Conservation (phyloP, 495 filamentous ascomycete species). For the Aspergillus panamensis region DNA sequence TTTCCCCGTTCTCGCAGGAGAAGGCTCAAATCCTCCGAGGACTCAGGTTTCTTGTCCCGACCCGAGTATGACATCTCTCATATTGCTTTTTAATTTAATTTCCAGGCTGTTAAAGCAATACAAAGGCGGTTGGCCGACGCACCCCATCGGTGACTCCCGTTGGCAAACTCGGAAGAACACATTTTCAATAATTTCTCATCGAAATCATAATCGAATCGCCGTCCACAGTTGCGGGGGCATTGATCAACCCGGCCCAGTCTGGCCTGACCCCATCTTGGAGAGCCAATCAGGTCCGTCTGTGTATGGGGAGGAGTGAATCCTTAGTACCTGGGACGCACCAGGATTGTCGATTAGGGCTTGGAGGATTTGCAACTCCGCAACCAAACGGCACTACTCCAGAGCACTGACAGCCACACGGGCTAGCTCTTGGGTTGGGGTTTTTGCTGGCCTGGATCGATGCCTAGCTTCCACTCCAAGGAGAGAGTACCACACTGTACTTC, state of each 20-base stretch:
- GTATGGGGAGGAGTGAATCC: slow-evolving; percentile 10
- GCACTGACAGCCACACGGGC: slow-evolving; percentile 16
- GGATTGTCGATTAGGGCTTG: slow-evolving; percentile 12
- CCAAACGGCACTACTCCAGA: slow-evolving; percentile 22
- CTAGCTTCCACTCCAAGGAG: background rate
- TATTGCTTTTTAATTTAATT: slow-evolving; percentile 15
- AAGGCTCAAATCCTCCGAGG: slow-evolving; percentile 16
- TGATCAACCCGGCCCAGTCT: background rate
- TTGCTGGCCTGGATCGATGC: background rate
- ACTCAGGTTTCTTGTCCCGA: slow-evolving; percentile 3
- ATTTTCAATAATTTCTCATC: background rate
- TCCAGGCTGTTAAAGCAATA: slow-evolving; percentile 5
- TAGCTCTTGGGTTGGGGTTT: slow-evolving; percentile 10
- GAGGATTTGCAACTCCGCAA: slow-evolving; percentile 17
- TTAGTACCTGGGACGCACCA: background rate
- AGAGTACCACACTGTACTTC: slow-evolving; percentile 11
- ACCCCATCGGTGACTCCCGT: background rate
- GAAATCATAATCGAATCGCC: background rate
- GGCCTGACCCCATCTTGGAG: background rate
- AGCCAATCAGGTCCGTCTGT: slow-evolving; percentile 8
- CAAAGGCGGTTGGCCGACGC: background rate
- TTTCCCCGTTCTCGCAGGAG: slow-evolving; percentile 2
- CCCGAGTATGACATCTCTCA: slow-evolving; percentile 13
- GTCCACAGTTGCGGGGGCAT: background rate
- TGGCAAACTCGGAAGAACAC: background rate